Evolutionary conservation across 2,329 filamentous ascomycete genomes (phyloP), one percentile per base, ranked within the genome.

Genomic region (Raffaelea deltoideospora): DNA sequence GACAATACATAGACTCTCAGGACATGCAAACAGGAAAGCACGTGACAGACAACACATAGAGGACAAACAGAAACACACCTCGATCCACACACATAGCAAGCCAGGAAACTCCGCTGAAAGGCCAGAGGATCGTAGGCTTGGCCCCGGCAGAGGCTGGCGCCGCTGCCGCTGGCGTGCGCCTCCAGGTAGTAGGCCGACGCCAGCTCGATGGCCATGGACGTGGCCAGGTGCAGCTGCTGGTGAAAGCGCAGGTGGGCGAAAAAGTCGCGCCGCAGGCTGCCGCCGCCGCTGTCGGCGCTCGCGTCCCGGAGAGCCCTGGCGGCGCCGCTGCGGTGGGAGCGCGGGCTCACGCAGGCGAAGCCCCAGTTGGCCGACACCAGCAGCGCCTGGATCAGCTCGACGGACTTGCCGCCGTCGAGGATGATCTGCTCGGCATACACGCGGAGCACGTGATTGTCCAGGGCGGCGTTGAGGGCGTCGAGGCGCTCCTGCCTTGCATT

Each of bases 321-420:
- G n/a, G n/a, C n/a, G n/a, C n/a, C n/a, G n/a, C n/a, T n/a, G n/a
- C n/a, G n/a, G n/a, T n/a, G n/a, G n/a, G n/a, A n/a, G n/a, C n/a
- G n/a, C n/a, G n/a, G n/a, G n/a, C 17, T 13, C 18, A 35, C 18
- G 18, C 23, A 26, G 39, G 38, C 34, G 20, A 33, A 40, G 31
- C 31, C 37, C 42, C 42, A 44, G 36, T 37, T 38, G n/a, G 42
- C 18, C 30, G 41, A 43, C 13, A 44, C 35, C 13, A 44, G 32
- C 23, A 42, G 36, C 15, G 42, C 40, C 36, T 44, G 42, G n/a
- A 44, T 33, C 19, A 44, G 36, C 33, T 44, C 42, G 3, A 44
- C 11, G 22, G 42, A 40, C 28, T 33, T 35, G 17, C 40, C 26
- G 15, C 38, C 37, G 5, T 33, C 26, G 26, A 35, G 29, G 17